Evolutionary conservation across 306 rosid species (phyloP).

Genomic region (Inga laurina): DNA sequence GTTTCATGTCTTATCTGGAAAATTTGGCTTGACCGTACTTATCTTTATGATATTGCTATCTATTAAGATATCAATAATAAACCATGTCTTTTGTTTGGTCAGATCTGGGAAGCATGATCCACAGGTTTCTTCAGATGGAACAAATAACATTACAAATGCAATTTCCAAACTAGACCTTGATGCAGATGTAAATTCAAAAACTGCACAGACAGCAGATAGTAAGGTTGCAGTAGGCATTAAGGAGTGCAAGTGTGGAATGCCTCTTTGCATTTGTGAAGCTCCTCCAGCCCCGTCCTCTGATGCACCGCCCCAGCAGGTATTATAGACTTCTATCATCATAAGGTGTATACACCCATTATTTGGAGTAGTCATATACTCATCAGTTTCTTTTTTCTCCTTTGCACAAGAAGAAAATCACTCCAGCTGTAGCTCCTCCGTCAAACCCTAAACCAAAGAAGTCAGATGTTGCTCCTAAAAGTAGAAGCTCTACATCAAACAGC

Average conservation of each 20-base stretch:
- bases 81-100: slow-evolving; percentile 32
- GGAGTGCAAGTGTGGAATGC: slow-evolving; percentile 98
- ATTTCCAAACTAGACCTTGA: slow-evolving; percentile 69
- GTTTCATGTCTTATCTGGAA: background rate
- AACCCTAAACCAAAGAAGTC: slow-evolving; percentile 80
- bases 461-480: slow-evolving; percentile 55
- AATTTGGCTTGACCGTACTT: background rate
- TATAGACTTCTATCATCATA: slow-evolving; percentile 26
- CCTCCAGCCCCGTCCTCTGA: slow-evolving; percentile 62
- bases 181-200: slow-evolving; percentile 42
- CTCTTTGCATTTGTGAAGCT: slow-evolving; percentile 94
- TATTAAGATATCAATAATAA: background rate
- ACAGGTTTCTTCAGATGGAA: slow-evolving; percentile 52
- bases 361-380: slow-evolving; percentile 21
- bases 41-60: slow-evolving; percentile 27
- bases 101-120: slow-evolving; percentile 57
- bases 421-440: slow-evolving; percentile 48
- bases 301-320: slow-evolving; percentile 56
- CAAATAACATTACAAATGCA: slow-evolving; percentile 50
- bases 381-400: slow-evolving; percentile 23
- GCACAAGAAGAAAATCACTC: slow-evolving; percentile 50
- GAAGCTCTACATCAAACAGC: slow-evolving; percentile 73
- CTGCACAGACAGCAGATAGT: slow-evolving; percentile 44
- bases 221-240: slow-evolving; percentile 38
- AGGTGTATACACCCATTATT: background rate